Conservation (phyloP, 2,329 filamentous ascomycete species). For the Aspergillus spinulosporus region DNA sequence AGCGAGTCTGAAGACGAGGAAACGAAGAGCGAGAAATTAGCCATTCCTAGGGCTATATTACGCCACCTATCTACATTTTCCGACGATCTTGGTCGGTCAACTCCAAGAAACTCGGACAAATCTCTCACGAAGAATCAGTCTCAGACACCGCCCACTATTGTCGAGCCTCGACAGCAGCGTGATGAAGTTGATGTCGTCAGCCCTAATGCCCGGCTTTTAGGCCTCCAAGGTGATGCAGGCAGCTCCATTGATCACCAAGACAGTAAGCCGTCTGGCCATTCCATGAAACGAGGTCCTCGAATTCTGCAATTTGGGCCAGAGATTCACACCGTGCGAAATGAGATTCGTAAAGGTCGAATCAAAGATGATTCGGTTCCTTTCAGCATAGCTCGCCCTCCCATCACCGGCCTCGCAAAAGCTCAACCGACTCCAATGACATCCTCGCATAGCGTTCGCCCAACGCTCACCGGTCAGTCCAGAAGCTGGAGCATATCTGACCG, state of each 20-base stretch:
- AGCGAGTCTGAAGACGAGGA: conserved; percentile 51
- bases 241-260: conserved; percentile 17
- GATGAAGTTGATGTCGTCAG: conserved; percentile 30
- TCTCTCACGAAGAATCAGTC: conserved; percentile 42
- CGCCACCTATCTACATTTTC: conserved; percentile 36
- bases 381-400: conserved; percentile 39
- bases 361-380: conserved; percentile 32
- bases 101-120: conserved; percentile 37
- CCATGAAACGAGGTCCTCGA: conserved; percentile 21
- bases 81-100: conserved; percentile 36
- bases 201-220: conserved; percentile 16
- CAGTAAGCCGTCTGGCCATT: conserved; percentile 5
- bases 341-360: conserved; percentile 28
- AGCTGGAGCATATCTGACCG: conserved; percentile 62
- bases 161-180: conserved; percentile 46
- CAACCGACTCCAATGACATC: conserved; percentile 33
- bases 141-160: conserved; percentile 54
- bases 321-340: conserved; percentile 25
- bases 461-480: conserved; percentile 45
- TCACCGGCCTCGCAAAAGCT: conserved; percentile 48
- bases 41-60: conserved; percentile 30
- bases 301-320: conserved; percentile 35
- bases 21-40: conserved; percentile 31
- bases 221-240: conserved; percentile 16
- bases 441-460: conserved; percentile 34